phyloP scores from a whole-genome alignment of 345 rosid genomes.

The Syzygium grande region DNA sequence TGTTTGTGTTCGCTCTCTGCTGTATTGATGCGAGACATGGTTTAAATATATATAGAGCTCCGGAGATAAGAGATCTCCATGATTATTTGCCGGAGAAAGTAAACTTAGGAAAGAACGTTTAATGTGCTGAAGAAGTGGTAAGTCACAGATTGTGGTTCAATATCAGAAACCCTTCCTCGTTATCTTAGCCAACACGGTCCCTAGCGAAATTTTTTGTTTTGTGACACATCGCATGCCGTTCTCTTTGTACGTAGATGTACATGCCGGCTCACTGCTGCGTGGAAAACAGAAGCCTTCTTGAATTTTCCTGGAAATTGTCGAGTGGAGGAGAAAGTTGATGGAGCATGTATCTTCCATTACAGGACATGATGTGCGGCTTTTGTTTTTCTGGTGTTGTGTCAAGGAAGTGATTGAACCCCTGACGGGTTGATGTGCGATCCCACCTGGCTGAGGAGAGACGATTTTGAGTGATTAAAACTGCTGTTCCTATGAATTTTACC shows the following conservation, averaged over 20 bases:
- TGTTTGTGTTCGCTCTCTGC: neutral
- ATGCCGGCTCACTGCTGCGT: neutral
- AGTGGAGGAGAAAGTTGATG: neutral
- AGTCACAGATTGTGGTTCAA: neutral
- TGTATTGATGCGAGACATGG: neutral
- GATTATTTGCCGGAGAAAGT: neutral
- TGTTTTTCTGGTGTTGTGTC: neutral
- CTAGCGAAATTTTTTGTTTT: neutral
- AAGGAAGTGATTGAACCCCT: too few relatives aligned
- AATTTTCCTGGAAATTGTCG: neutral
- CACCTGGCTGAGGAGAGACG: neutral
- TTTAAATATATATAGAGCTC: neutral
- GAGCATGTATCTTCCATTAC: neutral
- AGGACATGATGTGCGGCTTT: neutral
- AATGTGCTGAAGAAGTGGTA: neutral
- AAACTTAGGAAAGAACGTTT: neutral
- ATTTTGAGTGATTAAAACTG: neutral
- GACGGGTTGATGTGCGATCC: neutral
- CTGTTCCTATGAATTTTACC: neutral
- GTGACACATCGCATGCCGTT: neutral
- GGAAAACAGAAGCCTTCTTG: neutral
- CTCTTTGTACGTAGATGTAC: neutral
- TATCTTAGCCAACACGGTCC: neutral
- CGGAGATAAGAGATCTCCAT: neutral
- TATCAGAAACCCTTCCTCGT: neutral